phyloP scores from a whole-genome alignment of 2,329 filamentous ascomycete species.

The Diatrype stigma region DNA sequence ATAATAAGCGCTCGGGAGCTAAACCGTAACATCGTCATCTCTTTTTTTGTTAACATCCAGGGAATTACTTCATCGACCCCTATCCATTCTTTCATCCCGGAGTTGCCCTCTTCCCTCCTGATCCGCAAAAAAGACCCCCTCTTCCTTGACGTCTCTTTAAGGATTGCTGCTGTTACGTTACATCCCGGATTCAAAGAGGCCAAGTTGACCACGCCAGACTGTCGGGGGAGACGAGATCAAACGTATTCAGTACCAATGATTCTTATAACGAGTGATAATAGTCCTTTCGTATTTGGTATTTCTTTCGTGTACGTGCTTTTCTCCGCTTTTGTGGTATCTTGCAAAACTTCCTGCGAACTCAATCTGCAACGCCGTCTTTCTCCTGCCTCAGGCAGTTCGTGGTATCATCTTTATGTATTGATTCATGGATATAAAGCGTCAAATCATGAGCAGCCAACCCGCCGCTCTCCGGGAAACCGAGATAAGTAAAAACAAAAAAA shows the following conservation, averaged over 20 bases:
- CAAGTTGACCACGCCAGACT: neutral
- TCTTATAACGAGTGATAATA: neutral
- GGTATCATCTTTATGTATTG: conserved; percentile 1
- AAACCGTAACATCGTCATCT: neutral
- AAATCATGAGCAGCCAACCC: neutral
- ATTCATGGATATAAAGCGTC: conserved; percentile 1
- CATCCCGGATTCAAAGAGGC: neutral
- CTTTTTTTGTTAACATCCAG: neutral
- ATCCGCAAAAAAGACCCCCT: neutral
- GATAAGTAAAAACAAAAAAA: conserved; percentile 2
- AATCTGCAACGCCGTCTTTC: neutral
- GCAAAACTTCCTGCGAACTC: neutral
- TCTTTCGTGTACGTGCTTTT: neutral
- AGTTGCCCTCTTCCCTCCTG: neutral
- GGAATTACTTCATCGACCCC: neutral
- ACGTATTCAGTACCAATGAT: neutral
- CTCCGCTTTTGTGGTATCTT: neutral
- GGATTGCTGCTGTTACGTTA: neutral
- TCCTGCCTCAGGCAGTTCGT: neutral
- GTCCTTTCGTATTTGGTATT: no score
- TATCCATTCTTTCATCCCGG: neutral
- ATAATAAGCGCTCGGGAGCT: neutral
- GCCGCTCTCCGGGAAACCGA: neutral
- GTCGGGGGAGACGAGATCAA: neutral
- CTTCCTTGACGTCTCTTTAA: neutral